Evolutionary conservation across 2,329 filamentous ascomycete species (phyloP), one percentile per base, ranked within the genome.

Genomic region (Allantophomopsis cytisporea): DNA sequence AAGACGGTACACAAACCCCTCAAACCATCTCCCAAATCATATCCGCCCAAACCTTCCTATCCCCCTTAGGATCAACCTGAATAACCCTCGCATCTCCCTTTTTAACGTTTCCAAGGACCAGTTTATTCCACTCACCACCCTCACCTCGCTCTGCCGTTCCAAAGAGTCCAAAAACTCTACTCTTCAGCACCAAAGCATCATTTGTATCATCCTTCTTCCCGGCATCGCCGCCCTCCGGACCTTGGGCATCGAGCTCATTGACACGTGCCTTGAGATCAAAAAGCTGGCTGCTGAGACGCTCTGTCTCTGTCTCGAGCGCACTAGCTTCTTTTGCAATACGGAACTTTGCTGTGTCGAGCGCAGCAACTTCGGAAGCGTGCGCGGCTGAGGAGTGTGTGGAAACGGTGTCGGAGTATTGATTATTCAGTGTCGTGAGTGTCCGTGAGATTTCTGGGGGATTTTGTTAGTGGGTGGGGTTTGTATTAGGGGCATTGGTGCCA

Each of bases 51-150:
- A 93, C 95, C 58, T 83, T 89, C 45, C 80, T 73, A 42, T 84
- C 89, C 58, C 94, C 88, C 63, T 91, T 94, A 51, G 83, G 79
- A 52, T 96, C 88, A 58, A 98, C 79, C 54, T 94, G 94, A 44
- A 98, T 80, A 37, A 96, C 84, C 57, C 94, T 85, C 38, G 96
- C 86, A 57, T 96, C 88, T 7, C 87, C 88, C 64, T 87, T 89
- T 47, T 76, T 71, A 43, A 80, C 79, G 56, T 94, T 95, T 45
- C 86, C 69, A 48, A 96, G 80, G 14, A 94, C 73, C 1, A 88
- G 89, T 54, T 84, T 83, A 50, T 73, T 79, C 65, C 89, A 95
- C 56, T 86, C 84, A 28, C 87, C 87, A 2, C 68, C 72, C n/a
- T 65, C 68, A 40, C 85, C 82, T 44, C 73, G 60, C 63, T 94